Evolutionary conservation across 2,329 filamentous ascomycete species (phyloP), one percentile per base, ranked within the genome.

Genomic region (Colletotrichum falcatum): DNA sequence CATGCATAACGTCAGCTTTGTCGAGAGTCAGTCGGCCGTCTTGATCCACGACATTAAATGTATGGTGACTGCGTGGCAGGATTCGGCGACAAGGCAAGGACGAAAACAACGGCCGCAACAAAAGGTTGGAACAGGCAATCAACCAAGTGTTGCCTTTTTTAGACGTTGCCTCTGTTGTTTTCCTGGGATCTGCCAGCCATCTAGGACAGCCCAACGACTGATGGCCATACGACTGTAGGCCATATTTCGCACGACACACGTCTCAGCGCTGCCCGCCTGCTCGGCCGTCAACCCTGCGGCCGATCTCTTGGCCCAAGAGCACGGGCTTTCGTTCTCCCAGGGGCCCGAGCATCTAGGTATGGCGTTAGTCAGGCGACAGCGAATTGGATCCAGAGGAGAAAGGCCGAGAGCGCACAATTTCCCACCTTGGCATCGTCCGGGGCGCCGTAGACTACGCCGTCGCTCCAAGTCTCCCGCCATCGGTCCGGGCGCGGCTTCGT

Each of bases 401-500:
- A 35, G 28, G 48, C 56, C 16, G 51, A 30, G 42, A 35, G 28
- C 56, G 42, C 66, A 44, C 49, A 58, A 49, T 49, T 42, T 56
- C n/a, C 62, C 63, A 26, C 20, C n/a, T 56, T 61, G 33, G 62
- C 28, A 49, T 44, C 14, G 23, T 49, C 35, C 44, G 49, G 56
- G 58, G 58, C 61, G 51, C 44, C 35, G 56, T 51, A 16, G 26
- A 37, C 37, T 26, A 16, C 37, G 54, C 39, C 61, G 39, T 62
- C 58, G 28, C 58, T 46, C 23, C 18, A 60, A 46, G 30, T 54
- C 16, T 35, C 46, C 49, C 63, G 49, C 62, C 44, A 8, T 44
- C 49, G 35, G 63, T 66, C 63, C 66, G 63, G 63, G 63, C 63
- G 66, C 56, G 56, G 66, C 39, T 16, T 18, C 18, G 37, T 26